A percentile compares a stretch with the other conserved stretches of the same genome.
phyloP scores from a whole-genome alignment of 2,329 filamentous ascomycete species.

The Alternaria incomplexa region DNA sequence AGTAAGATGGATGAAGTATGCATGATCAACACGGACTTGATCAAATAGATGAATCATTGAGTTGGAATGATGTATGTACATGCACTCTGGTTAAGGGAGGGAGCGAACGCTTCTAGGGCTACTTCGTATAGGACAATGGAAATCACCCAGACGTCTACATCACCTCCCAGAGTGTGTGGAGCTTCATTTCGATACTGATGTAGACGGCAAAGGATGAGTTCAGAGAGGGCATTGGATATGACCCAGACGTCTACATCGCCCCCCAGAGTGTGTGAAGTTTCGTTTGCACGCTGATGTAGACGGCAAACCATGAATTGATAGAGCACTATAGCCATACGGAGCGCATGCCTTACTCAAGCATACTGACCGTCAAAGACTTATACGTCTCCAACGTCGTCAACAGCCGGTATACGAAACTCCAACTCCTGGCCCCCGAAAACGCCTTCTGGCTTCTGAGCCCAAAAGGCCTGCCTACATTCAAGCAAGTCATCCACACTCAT shows the following conservation, averaged over 20 bases:
- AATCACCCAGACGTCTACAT: neutral
- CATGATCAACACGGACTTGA: neutral
- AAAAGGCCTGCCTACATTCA: neutral
- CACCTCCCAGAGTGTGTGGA: neutral
- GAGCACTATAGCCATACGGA: neutral
- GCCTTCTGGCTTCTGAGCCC: neutral
- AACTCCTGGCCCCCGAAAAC: neutral
- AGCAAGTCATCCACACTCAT: neutral
- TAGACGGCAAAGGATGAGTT: neutral
- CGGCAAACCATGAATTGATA: neutral
- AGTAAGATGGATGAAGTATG: neutral
- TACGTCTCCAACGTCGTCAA: neutral
- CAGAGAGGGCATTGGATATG: neutral
- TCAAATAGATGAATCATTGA: neutral
- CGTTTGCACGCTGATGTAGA: neutral
- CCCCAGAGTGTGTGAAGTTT: neutral
- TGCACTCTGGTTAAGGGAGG: neutral
- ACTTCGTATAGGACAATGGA: neutral
- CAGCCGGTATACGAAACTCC: neutral
- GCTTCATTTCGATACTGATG: neutral
- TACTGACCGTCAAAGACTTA: neutral
- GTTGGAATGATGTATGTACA: neutral
- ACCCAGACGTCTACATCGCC: neutral
- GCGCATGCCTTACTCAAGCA: neutral
- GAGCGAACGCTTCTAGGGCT: neutral